phyloP scores from a whole-genome alignment of 73 alveolate species.

The Paramecium biaurelia region DNA sequence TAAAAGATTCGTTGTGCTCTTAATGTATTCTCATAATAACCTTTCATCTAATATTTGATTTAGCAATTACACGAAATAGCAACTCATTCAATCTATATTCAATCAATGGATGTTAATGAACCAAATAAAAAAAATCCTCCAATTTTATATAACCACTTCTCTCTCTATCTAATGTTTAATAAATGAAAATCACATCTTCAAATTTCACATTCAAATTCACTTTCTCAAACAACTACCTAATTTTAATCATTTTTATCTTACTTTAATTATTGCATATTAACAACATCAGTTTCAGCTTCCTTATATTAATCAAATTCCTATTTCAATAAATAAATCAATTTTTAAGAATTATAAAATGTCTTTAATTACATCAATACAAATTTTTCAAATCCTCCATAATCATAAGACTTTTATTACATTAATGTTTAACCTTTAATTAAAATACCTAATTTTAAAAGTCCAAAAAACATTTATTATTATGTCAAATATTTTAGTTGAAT shows the following conservation, averaged over 20 bases:
- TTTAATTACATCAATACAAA: not conserved
- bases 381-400: not conserved
- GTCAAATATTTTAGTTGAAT: not conserved
- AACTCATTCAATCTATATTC: constrained; percentile 15
- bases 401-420: not conserved
- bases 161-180: not conserved
- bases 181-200: not conserved
- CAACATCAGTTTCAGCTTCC: not conserved
- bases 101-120: not conserved
- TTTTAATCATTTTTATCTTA: not conserved
- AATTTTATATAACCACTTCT: not conserved
- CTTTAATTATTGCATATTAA: not conserved
- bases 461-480: not conserved
- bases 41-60: constrained; percentile 3
- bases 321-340: not conserved
- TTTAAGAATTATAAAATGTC: not conserved
- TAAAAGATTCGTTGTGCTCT: not conserved
- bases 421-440: not conserved
- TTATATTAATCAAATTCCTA: not conserved
- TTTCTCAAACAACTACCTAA: not conserved
- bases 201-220: not conserved
- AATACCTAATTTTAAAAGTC: not conserved
- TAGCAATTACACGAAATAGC: not conserved
- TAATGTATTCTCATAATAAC: not conserved
- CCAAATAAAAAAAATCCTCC: not conserved